These are phyloP conservation scores for Corniculantispora saksenae DNA, from an alignment of 2,329 filamentous ascomycete genomes.

Conservation along the genomic window DNA sequence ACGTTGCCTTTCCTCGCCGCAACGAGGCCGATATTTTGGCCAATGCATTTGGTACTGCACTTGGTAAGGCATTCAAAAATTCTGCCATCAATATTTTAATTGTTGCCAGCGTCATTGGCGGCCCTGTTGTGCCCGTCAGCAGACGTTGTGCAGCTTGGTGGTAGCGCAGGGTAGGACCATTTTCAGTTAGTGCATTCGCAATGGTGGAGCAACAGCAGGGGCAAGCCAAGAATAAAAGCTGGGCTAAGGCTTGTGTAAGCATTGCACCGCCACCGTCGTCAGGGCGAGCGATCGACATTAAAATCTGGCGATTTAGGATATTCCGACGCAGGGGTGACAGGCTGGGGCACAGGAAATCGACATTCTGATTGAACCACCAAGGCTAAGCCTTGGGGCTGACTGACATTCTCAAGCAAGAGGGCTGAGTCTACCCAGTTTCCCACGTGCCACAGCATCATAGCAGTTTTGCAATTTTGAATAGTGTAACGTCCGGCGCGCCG, in stretches of 20 bases:
- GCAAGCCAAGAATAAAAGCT: too few species aligned
- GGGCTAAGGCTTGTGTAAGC: background rate
- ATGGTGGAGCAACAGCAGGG: background rate
- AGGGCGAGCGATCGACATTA: constrained; percentile 1
- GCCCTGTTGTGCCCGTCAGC: background rate
- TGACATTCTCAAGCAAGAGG: too few species aligned
- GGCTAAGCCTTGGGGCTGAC: constrained; percentile 1
- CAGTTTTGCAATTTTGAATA: background rate
- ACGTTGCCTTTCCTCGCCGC: background rate
- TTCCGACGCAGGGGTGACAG: background rate
- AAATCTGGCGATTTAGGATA: background rate
- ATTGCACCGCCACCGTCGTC: constrained; percentile 11
- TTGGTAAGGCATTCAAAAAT: background rate
- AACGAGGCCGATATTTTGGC: background rate
- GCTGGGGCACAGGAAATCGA: background rate
- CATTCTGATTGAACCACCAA: background rate
- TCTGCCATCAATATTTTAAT: background rate
- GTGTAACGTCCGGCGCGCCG: background rate
- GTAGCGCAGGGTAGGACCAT: background rate
- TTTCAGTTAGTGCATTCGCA: background rate
- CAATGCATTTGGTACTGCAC: background rate
- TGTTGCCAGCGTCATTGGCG: background rate
- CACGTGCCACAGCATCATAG: background rate
- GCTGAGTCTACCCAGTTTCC: background rate
- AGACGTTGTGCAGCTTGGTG: background rate